phyloP scores from a whole-genome alignment of 1,284 basidiomycete genomes.

The Gyrodon tennesseensis region DNA sequence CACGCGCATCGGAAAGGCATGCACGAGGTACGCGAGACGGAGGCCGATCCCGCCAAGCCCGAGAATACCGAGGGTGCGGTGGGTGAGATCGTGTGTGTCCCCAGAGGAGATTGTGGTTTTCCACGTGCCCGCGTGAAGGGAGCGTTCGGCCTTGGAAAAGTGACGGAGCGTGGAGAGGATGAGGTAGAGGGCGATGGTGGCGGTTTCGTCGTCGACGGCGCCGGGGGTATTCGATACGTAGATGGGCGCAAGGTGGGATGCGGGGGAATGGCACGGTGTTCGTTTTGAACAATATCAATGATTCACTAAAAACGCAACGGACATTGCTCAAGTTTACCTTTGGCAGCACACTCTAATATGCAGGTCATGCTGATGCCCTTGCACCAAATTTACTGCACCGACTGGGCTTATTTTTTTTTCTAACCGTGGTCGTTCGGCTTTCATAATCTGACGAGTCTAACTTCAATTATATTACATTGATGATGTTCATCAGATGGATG shows the following conservation, averaged over 20 bases:
- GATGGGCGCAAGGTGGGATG: slow-evolving; percentile 47
- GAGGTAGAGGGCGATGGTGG: slow-evolving; percentile 58
- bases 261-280: too few relatives aligned
- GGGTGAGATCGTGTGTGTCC: slow-evolving; percentile 69
- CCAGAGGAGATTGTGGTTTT: slow-evolving; percentile 52
- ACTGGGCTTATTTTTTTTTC: too few relatives aligned
- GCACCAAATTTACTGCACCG: too few relatives aligned
- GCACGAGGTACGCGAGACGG: slow-evolving; percentile 66
- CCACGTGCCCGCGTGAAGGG: slow-evolving; percentile 59
- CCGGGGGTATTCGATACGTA: slow-evolving; percentile 88
- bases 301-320: not conserved
- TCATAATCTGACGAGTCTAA: not conserved
- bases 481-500: too few relatives aligned
- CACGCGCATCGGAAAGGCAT: slow-evolving; percentile 83
- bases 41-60: slow-evolving; percentile 89
- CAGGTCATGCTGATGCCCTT: too few relatives aligned
- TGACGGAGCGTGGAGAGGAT: slow-evolving; percentile 79
- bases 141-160: slow-evolving; percentile 71
- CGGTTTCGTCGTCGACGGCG: too few relatives aligned
- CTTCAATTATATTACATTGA: too few relatives aligned
- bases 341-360: slow-evolving; percentile 66
- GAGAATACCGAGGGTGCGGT: slow-evolving; percentile 79
- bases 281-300: too few relatives aligned
- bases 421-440: too few relatives aligned
- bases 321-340: not conserved